A percentile compares a stretch with the other conserved stretches of the same genome.
These are phyloP conservation scores for Fulvia fulva DNA, from an alignment of 2,329 filamentous ascomycete genomes.

Conservation along the genomic window DNA sequence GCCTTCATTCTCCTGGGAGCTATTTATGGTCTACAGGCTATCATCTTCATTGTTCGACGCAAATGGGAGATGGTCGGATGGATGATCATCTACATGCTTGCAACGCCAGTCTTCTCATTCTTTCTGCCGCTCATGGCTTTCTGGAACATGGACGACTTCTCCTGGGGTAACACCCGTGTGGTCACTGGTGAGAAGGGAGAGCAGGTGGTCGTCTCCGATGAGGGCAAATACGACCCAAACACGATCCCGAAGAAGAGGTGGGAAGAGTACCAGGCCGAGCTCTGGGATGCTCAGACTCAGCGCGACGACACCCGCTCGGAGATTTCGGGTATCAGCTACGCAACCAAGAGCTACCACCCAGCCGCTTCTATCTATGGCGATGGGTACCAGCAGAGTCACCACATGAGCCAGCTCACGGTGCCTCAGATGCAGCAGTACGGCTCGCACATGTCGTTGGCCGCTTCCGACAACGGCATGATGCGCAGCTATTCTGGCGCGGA, in stretches of 20 bases:
- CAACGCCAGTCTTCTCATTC: slow-evolving; percentile 87
- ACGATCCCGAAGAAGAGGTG: slow-evolving; percentile 97
- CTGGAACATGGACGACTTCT: slow-evolving; percentile 99
- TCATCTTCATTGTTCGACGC: slow-evolving; percentile 92
- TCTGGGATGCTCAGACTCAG: slow-evolving; percentile 94
- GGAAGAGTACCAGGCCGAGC: slow-evolving; percentile 97
- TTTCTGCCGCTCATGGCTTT: slow-evolving; percentile 89
- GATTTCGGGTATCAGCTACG: slow-evolving; percentile 90
- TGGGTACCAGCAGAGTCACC: slow-evolving; percentile 44
- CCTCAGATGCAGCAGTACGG: slow-evolving; percentile 41
- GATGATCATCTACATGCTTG: slow-evolving; percentile 94
- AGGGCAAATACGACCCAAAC: slow-evolving; percentile 93
- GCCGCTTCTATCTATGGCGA: slow-evolving; percentile 60
- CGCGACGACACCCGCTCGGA: slow-evolving; percentile 76
- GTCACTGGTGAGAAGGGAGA: slow-evolving; percentile 91
- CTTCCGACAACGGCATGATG: slow-evolving; percentile 54
- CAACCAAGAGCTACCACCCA: slow-evolving; percentile 69
- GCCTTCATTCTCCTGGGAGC: slow-evolving; percentile 87
- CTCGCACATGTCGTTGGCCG: slow-evolving; percentile 74
- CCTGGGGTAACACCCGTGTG: slow-evolving; percentile 97
- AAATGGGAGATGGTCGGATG: slow-evolving; percentile 99
- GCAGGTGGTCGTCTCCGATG: slow-evolving; percentile 89
- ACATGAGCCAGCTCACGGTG: slow-evolving; percentile 58
- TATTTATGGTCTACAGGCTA: slow-evolving; percentile 94
- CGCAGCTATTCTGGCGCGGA: slow-evolving; percentile 45